Percentiles rank a stretch among this genome's conserved stretches.
Conservation (phyloP, 192 early-diverging fungal species). For the Mortierella alpina region DNA sequence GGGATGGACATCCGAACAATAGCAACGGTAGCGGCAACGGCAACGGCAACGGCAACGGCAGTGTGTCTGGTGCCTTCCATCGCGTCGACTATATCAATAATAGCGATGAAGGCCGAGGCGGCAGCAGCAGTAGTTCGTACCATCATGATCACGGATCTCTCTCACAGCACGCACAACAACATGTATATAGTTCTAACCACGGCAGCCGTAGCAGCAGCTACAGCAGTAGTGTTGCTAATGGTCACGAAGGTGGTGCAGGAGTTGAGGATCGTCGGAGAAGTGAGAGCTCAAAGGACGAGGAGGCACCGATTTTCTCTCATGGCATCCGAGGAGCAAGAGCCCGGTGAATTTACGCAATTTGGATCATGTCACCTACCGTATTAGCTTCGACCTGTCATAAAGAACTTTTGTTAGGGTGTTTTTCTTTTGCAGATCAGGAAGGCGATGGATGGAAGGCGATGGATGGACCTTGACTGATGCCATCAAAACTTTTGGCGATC, state of each 20-base stretch:
- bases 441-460: no score
- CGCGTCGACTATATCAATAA: conserved; percentile 8
- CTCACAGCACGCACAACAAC: conserved; percentile 2
- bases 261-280: conserved; percentile 10
- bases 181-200: conserved; percentile 33
- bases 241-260: background rate
- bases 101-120: conserved; percentile 3
- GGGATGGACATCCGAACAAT: background rate
- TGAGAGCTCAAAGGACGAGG: conserved; percentile 12
- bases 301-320: conserved; percentile 32
- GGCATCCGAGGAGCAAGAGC: conserved; percentile 42
- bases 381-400: background rate
- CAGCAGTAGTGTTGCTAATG: background rate
- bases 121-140: background rate
- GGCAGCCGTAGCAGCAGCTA: background rate
- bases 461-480: no score
- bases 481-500: no score
- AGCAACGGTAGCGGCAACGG: conserved; percentile 5
- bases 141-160: background rate
- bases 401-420: background rate
- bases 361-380: background rate
- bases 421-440: background rate
- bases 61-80: background rate
- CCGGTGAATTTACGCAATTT: background rate
- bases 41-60: conserved; percentile 1